Evolutionary conservation across 2,329 filamentous ascomycete genomes (phyloP), one percentile per base, ranked within the genome.

Genomic region (Claviceps lovelessii): DNA sequence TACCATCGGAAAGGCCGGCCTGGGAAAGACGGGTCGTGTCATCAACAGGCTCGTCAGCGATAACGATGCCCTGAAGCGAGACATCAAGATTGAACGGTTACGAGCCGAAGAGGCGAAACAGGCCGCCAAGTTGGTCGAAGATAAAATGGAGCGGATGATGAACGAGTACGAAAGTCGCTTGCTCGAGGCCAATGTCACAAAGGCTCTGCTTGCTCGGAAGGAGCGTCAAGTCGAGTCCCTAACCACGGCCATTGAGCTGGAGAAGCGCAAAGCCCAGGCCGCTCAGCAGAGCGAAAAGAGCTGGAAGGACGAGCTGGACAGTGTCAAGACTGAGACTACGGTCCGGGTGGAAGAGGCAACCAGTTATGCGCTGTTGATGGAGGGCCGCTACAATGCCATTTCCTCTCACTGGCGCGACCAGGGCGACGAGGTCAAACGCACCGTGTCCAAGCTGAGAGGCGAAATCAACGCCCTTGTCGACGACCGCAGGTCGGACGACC

Each of bases 1-100:
- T 35, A 83, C 83, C 3, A 78, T 86, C 49, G 84, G 84, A 60
- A 84, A 84, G 64, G 83, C 84, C 8, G 83, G 81, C 3, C 71
- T 85, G 2, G 85, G 85, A 47, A 89, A 89, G 72, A 88, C 84
- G 10, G 85, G 85, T 9, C 76, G 85, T 39, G 85, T 89, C 53
- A 91, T 93, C 67, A 88, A 93, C 70, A 81, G 83, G 64, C 77
- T 93, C 54, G 87, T 89, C 64, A 83, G 84, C 53, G 87, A 91
- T 65, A 90, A 90, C 61, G 87, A 91, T 63, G 78, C 83, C 45
- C 73, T 91, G 49, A 86, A 86, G 62, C 79, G 86, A 53, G 86
- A 91, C 59, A 74, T 87, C 55, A 76, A 84, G 62, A 79, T 85
- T 55, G 83, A 86, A 67, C 74, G 75, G 23, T 66, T 85, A 54